Conservation (phyloP, 1,284 basidiomycete species). For the Irpex lacteus region DNA sequence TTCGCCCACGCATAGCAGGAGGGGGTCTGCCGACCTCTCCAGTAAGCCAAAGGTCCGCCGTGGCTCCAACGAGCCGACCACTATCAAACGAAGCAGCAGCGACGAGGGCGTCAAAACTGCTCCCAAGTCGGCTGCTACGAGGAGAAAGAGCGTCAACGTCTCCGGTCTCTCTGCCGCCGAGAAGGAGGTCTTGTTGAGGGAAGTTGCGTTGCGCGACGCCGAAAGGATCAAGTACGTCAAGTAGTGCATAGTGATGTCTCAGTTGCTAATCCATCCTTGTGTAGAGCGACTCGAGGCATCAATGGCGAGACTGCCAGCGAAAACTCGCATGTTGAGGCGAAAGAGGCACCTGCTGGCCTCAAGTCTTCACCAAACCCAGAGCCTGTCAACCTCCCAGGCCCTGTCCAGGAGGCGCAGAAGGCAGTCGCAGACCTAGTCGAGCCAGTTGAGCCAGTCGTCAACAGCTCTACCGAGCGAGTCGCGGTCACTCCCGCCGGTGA, state of each 20-base stretch:
- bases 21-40: not conserved
- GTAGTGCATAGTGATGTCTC: not conserved
- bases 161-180: not conserved
- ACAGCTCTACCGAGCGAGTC: not conserved
- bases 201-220: conserved; percentile 11
- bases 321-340: conserved; percentile 9
- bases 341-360: not conserved
- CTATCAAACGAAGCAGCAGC: conserved; percentile 1
- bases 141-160: not conserved
- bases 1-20: not conserved
- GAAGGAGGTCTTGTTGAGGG: conserved; percentile 12
- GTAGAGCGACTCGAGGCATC: conserved; percentile 11
- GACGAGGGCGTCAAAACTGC: not conserved
- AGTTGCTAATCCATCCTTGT: not conserved
- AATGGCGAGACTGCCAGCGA: conserved; percentile 6
- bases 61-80: conserved; percentile 4
- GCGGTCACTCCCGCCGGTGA: not conserved
- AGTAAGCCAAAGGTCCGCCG: conserved; percentile 1
- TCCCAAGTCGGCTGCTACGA: not conserved
- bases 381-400: not conserved
- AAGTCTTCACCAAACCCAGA: not conserved
- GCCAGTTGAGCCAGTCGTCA: not conserved
- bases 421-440: not conserved
- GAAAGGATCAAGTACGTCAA: conserved; percentile 14
- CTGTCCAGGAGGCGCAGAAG: not conserved